These are phyloP conservation scores for Aspergillus versicolor DNA, from an alignment of 2,329 filamentous ascomycete species.

Conservation along the genomic window DNA sequence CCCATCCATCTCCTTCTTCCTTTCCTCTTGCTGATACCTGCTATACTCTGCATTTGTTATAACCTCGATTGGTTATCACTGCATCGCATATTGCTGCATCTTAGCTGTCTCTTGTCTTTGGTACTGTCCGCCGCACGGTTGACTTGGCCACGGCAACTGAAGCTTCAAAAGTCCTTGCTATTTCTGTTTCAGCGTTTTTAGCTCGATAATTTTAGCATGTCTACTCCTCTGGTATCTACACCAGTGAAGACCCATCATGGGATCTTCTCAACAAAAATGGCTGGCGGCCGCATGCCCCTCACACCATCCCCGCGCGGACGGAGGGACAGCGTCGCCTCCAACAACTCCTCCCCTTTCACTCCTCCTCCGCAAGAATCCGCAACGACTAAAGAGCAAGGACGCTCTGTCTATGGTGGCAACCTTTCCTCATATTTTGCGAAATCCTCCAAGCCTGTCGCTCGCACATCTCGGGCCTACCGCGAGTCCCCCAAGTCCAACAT, in stretches of 20 bases:
- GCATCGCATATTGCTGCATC: slow-evolving; percentile 23
- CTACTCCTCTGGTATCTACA: slow-evolving; percentile 78
- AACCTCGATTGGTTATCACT: slow-evolving; percentile 21
- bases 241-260: slow-evolving; percentile 93
- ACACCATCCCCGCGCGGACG: slow-evolving; percentile 81
- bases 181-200: slow-evolving; percentile 3
- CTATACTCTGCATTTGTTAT: slow-evolving; percentile 34
- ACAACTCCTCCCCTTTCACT: slow-evolving; percentile 72
- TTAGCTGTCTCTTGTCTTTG: slow-evolving; percentile 13
- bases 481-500: slow-evolving; percentile 98
- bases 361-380: slow-evolving; percentile 63
- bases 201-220: slow-evolving; percentile 61
- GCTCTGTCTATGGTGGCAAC: slow-evolving; percentile 79
- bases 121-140: slow-evolving; percentile 11
- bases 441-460: slow-evolving; percentile 44
- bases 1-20: slow-evolving; percentile 14
- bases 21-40: slow-evolving; percentile 17
- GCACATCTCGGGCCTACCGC: slow-evolving; percentile 57
- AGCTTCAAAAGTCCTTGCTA: slow-evolving; percentile 25
- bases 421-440: slow-evolving; percentile 76
- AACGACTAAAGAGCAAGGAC: slow-evolving; percentile 53
- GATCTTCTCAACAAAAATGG: slow-evolving; percentile 87
- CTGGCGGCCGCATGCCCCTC: slow-evolving; percentile 89
- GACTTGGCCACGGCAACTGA: slow-evolving; percentile 8
- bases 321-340: slow-evolving; percentile 50